phyloP scores from a whole-genome alignment of 495 filamentous ascomycete species.

The Cudoniella acicularis region DNA sequence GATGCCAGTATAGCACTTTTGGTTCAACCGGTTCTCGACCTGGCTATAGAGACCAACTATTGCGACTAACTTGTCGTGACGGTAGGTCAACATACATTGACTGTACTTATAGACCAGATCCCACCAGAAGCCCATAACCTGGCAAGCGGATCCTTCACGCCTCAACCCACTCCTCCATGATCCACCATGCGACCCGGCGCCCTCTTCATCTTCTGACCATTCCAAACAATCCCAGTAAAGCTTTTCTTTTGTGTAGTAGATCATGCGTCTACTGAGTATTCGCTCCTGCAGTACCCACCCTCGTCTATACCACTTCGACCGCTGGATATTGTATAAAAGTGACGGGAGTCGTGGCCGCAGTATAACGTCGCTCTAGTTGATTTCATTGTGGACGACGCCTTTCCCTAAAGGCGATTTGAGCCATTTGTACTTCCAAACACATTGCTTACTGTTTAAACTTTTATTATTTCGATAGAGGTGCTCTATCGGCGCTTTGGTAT shows the following conservation, averaged over 20 bases:
- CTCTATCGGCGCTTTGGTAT: background rate
- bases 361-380: background rate
- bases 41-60: background rate
- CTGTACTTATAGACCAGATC: background rate
- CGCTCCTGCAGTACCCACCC: background rate
- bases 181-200: background rate
- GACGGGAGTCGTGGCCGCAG: background rate
- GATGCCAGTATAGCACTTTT: background rate
- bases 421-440: conserved; percentile 1
- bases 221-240: background rate
- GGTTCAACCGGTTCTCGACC: background rate
- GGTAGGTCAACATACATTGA: background rate
- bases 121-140: background rate
- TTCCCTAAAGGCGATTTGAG: background rate
- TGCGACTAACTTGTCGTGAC: background rate
- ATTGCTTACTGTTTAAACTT: background rate
- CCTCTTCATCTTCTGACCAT: background rate
- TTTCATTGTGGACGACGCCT: background rate
- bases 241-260: background rate
- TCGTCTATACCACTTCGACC: background rate
- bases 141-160: background rate
- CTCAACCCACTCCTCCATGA: background rate
- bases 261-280: conserved; percentile 1
- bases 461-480: background rate
- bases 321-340: background rate